phyloP scores from a whole-genome alignment of 2,329 filamentous ascomycete genomes.

The Colletotrichum sp. region DNA sequence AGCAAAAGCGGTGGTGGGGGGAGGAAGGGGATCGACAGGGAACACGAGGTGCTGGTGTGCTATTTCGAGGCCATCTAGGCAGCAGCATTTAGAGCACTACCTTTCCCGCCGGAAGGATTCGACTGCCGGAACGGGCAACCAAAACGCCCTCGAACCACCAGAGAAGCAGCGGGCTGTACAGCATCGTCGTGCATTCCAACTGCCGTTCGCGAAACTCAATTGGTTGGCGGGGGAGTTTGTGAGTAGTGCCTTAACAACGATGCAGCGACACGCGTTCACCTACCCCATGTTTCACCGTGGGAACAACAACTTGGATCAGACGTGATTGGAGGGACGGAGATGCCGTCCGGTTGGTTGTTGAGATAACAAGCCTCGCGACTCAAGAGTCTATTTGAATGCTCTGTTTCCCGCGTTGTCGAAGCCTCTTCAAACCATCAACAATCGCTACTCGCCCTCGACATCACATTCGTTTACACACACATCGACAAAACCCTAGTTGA shows the following conservation, averaged over 20 bases:
- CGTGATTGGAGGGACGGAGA: not conserved
- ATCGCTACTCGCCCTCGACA: not conserved
- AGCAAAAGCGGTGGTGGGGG: not conserved
- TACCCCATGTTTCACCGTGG: not conserved
- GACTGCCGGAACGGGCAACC: not conserved
- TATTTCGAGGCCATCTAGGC: conserved; percentile 11
- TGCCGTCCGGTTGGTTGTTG: not conserved
- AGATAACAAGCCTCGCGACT: not conserved
- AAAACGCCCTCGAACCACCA: not conserved
- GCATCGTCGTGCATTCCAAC: not conserved
- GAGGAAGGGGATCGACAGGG: not conserved
- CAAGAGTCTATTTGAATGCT: not conserved
- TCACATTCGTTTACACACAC: not conserved
- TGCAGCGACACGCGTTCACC: not conserved
- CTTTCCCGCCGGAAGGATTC: not conserved
- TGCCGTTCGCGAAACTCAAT: not conserved
- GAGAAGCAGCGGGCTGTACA: not conserved
- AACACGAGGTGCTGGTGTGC: conserved; percentile 2
- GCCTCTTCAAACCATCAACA: not conserved
- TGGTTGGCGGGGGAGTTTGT: not conserved
- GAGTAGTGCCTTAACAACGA: not conserved
- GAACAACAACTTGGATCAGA: not conserved
- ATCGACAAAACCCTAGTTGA: not conserved
- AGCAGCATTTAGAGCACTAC: conserved; percentile 11
- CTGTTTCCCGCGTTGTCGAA: not conserved